These are phyloP conservation scores for Talaromyces sp. DNA, from an alignment of 2,329 filamentous ascomycete species.

Conservation along the genomic window DNA sequence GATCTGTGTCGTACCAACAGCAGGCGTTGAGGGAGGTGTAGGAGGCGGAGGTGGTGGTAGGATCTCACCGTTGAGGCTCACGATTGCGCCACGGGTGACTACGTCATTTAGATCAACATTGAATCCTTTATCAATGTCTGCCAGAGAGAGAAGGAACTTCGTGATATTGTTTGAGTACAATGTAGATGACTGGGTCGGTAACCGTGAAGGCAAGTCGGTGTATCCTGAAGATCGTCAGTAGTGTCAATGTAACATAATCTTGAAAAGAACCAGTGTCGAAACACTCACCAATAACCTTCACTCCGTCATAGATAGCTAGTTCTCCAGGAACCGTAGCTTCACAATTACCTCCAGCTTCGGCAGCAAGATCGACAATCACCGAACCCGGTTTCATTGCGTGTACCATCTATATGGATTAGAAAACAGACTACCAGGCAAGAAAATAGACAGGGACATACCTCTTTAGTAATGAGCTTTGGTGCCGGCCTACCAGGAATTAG, in stretches of 20 bases:
- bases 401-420: slow-evolving; percentile 53
- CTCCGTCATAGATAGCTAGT: slow-evolving; percentile 65
- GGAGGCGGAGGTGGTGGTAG: slow-evolving; percentile 70
- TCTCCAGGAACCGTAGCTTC: slow-evolving; percentile 73
- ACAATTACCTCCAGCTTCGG: slow-evolving; percentile 84
- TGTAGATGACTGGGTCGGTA: slow-evolving; percentile 84
- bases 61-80: slow-evolving; percentile 71
- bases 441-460: slow-evolving; percentile 30
- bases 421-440: not conserved
- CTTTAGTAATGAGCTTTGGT: slow-evolving; percentile 76
- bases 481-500: slow-evolving; percentile 79
- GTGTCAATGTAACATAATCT: not conserved
- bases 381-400: slow-evolving; percentile 85
- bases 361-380: slow-evolving; percentile 80
- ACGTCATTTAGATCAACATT: slow-evolving; percentile 77
- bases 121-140: slow-evolving; percentile 70
- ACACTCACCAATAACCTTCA: slow-evolving; percentile 71
- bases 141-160: slow-evolving; percentile 78
- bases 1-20: slow-evolving; percentile 45
- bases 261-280: not conserved
- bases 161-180: slow-evolving; percentile 92
- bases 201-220: slow-evolving; percentile 77
- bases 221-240: slow-evolving; percentile 52
- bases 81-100: slow-evolving; percentile 78
- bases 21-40: slow-evolving; percentile 49